phyloP scores from a whole-genome alignment of 1,284 basidiomycete genomes.

The Leccinum fuscescens region DNA sequence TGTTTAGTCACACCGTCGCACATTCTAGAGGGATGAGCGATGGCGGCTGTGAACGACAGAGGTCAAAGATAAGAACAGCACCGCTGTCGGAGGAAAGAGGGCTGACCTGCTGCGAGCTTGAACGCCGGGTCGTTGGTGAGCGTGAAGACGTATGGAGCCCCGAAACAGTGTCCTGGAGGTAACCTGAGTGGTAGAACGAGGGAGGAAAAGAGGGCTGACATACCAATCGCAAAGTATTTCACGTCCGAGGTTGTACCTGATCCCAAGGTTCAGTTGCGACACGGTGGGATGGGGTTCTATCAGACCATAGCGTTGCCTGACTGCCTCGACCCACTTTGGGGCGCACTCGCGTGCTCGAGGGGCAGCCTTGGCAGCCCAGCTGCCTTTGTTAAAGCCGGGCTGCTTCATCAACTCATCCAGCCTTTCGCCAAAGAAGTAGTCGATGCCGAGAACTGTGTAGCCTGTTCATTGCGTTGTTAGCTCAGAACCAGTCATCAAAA shows the following conservation, averaged over 20 bases:
- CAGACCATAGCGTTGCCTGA: constrained; percentile 44
- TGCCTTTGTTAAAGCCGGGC: constrained; percentile 39
- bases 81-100: background rate
- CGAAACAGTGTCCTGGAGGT: constrained; percentile 56
- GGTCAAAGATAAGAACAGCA: background rate
- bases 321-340: constrained; percentile 50
- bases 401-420: constrained; percentile 36
- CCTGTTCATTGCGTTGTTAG: constrained; percentile 34
- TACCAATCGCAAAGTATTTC: constrained; percentile 42
- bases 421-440: constrained; percentile 58
- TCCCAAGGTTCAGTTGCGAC: background rate
- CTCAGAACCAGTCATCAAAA: background rate
- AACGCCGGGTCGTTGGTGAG: constrained; percentile 41
- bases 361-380: constrained; percentile 41
- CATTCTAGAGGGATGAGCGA: constrained; percentile 49
- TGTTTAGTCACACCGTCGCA: constrained; percentile 20
- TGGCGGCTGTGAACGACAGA: constrained; percentile 39
- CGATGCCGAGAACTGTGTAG: constrained; percentile 50
- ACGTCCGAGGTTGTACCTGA: constrained; percentile 24
- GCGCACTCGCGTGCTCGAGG: constrained; percentile 37
- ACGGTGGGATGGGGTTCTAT: background rate
- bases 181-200: background rate
- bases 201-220: background rate
- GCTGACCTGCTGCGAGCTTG: constrained; percentile 46
- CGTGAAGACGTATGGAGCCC: constrained; percentile 49